Conservation (phyloP, 2,329 filamentous ascomycete genomes). For the Penicillium sumatraense region DNA sequence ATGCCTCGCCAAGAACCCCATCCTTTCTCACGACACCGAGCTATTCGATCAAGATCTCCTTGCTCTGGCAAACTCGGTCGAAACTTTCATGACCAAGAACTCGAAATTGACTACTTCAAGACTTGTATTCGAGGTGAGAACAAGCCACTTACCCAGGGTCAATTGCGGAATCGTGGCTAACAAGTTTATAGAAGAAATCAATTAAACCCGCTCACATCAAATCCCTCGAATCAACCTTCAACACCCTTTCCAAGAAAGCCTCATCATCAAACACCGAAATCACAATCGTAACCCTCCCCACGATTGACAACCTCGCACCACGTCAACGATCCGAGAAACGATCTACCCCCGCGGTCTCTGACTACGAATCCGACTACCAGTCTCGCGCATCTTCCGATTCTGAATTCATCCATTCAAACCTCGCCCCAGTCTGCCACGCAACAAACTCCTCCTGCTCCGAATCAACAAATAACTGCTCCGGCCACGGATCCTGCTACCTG, state of each 20-base stretch:
- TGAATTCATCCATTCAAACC: conserved; percentile 44
- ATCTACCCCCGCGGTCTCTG: no score
- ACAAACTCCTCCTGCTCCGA: conserved; percentile 70
- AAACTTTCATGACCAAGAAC: conserved; percentile 35
- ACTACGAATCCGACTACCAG: no score
- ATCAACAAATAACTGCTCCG: conserved; percentile 77
- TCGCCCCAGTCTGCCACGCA: conserved; percentile 75
- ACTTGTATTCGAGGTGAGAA: conserved; percentile 41
- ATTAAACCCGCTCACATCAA: conserved; percentile 40
- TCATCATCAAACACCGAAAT: conserved; percentile 48
- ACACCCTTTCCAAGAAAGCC: conserved; percentile 55
- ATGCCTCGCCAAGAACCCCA: conserved; percentile 27
- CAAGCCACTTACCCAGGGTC: background rate
- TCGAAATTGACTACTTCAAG: conserved; percentile 26
- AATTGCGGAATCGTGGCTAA: background rate
- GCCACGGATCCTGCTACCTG: conserved; percentile 76
- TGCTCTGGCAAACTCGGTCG: conserved; percentile 43
- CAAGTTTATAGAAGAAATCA: conserved; percentile 13
- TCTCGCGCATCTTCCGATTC: background rate
- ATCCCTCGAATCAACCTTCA: conserved; percentile 50
- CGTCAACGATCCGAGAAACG: conserved; percentile 4
- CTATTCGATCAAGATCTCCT: conserved; percentile 22
- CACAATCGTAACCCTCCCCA: conserved; percentile 60
- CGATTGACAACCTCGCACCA: background rate
- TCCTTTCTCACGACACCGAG: conserved; percentile 16